Percentiles rank a stretch among this genome's conserved stretches.
Evolutionary conservation across 148 eudicot genomes (phyloP).

Genomic region (Limonium bicolor): DNA sequence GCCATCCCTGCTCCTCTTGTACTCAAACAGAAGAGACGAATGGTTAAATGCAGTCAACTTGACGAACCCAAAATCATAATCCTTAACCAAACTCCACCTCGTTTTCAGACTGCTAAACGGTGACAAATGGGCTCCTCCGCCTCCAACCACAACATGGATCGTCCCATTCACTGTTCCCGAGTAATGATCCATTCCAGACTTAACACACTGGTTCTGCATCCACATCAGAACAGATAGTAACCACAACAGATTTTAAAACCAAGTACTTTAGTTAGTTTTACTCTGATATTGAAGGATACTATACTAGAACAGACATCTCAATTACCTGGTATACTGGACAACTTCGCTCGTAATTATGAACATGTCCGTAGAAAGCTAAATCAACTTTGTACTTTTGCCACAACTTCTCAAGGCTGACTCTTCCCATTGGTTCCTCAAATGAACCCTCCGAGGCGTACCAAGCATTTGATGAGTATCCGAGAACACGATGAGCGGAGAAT

Average conservation of each 20-base stretch:
- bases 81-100: slow-evolving; percentile 55
- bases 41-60: slow-evolving; percentile 77
- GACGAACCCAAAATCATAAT: slow-evolving; percentile 60
- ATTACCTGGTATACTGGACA: slow-evolving; percentile 85
- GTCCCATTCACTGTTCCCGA: slow-evolving; percentile 72
- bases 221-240: too few relatives aligned
- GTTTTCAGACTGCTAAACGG: slow-evolving; percentile 35
- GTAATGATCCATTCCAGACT: slow-evolving; percentile 42
- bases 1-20: slow-evolving; percentile 81
- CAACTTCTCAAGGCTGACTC: slow-evolving; percentile 63
- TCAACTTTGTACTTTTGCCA: slow-evolving; percentile 90
- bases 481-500: slow-evolving; percentile 71
- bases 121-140: slow-evolving; percentile 69
- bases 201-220: slow-evolving; percentile 56
- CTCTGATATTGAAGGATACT: too few relatives aligned
- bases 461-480: slow-evolving; percentile 64
- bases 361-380: slow-evolving; percentile 73
- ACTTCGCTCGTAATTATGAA: slow-evolving; percentile 75
- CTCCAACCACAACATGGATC: slow-evolving; percentile 72
- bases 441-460: slow-evolving; percentile 57
- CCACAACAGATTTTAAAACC: too few relatives aligned
- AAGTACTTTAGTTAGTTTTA: too few relatives aligned
- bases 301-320: too few relatives aligned
- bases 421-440: slow-evolving; percentile 85
- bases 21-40: slow-evolving; percentile 67